Base-by-base conservation (phyloP, 1,284 basidiomycete species). In the Trichosporon faecale region DNA sequence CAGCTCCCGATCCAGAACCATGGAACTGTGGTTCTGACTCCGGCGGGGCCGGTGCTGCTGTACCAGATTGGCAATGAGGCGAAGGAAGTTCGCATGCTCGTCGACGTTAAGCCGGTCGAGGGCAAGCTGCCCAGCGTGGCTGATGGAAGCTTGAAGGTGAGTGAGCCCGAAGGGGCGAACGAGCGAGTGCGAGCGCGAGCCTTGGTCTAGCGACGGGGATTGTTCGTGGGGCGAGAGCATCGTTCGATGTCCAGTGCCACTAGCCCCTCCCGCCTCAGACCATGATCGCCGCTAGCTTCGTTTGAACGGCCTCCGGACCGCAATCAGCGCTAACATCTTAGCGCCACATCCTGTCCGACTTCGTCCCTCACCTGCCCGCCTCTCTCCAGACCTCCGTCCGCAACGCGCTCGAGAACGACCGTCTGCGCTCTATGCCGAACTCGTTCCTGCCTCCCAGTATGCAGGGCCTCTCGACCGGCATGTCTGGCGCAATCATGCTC, bases 391-490 rank as follows among this genome's bases (percentile, higher is more conserved):
- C 84, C 1, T 84, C 91, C 35, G 86, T 93, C 35, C 85, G 85
- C 69, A 83, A 80, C 31, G 90, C 92, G 0, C 84, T 95, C 33
- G 85, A 88, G 33, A 88, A 87, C 40, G 89, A 92, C 78, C 88
- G 93, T 27, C 85, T 96, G 27, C 88, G 94, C 12, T 89, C 90
- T 21, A 98, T 99, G 96, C 95, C 97, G 64, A 99, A 98, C 84
- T 92, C 92, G 0, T 98, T 94, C 86, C 87, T 99, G 2, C 94
- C 95, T 0, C 86, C 95, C 0, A 87, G 90, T 18, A 87, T 91
- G 78, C 97, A 98, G 80, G 93, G 92, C 12, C 74, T 76, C 5
- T 68, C 82, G 82, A 37, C 84, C 86, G 11, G 91, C 11, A 73
- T 80, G 18, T 57, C 65, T 67, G 95, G 95, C 23, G 90, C 90